Evolutionary conservation across 768 basidiomycete genomes (phyloP), one percentile per base, ranked within the genome.

Genomic region (Fibroporia radiculosa): DNA sequence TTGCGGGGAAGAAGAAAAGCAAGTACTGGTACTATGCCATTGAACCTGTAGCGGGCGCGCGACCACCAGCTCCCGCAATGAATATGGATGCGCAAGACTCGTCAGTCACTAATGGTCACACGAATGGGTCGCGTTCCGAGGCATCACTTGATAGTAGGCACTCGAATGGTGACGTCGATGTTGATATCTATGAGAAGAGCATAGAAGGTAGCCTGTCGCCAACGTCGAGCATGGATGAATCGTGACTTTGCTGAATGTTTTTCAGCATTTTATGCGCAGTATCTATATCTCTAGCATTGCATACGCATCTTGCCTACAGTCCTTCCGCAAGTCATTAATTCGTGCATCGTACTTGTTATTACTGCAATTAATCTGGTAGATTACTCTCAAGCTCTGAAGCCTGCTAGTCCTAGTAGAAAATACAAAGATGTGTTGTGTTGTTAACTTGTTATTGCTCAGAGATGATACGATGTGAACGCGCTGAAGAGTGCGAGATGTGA

Each of bases 1-100:
- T 87, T 19, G 78, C 76, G 26, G 86, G 87, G 49, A 87, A 82
- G 68, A 90, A 86, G 67, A 80, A 74, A 62, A 90, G 88, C 57
- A 89, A 84, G 56, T 90, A 81, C 60, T 89, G 88, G 87, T 82
- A 84, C 34, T 92, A 92, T 51, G 88, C 88, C 16, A 84, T 91
- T 20, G 88, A 91, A 54, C 83, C 86, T 1, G 55, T 75, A 34
- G 62, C 73, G 6, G 67, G 64, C 20, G 51, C 65, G n/a, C 40
- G 20, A 20, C 22, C 3, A 1, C 11, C 18, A 14, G 14, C 38
- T 23, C 19, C 26, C 2, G 13, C 23, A 8, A 18, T 18, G 6
- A 18, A 7, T 35, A 6, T n/a, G 6, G 33, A 31, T 20, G 41
- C 10, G 4, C 14, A 27, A 31, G 41, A 19, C 11, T 31, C 29